phyloP scores from a whole-genome alignment of 2,329 filamentous ascomycete species.

The Delphinella strobiligena region DNA sequence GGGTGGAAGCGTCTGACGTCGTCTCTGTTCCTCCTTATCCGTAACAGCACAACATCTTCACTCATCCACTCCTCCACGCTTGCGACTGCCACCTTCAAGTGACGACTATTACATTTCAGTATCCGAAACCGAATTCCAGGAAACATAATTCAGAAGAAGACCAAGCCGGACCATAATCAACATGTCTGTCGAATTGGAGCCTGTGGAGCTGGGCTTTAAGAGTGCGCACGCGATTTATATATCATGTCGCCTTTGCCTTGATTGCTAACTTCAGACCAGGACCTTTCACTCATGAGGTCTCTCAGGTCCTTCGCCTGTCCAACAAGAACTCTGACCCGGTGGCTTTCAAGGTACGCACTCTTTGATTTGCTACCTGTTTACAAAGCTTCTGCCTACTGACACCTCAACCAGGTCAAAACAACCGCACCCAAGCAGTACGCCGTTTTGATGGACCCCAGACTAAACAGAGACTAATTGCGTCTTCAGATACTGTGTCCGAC shows the following conservation, averaged over 20 bases:
- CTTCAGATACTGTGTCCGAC: conserved; percentile 85
- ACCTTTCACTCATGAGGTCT: conserved; percentile 53
- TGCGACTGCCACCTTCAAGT: no score
- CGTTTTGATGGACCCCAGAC: background rate
- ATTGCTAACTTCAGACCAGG: conserved; percentile 29
- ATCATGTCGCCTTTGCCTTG: background rate
- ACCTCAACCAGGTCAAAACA: conserved; percentile 70
- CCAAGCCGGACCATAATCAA: conserved; percentile 18
- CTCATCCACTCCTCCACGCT: background rate
- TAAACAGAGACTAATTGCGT: conserved; percentile 6
- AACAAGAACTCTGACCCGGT: conserved; percentile 47
- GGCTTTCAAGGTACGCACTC: conserved; percentile 49
- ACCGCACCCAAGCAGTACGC: conserved; percentile 96
- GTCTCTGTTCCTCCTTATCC: background rate
- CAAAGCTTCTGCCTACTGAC: no score
- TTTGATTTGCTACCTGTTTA: no score
- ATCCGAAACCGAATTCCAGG: background rate
- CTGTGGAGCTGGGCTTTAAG: conserved; percentile 82
- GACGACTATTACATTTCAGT: background rate
- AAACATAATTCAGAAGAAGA: background rate
- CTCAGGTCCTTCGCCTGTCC: conserved; percentile 46
- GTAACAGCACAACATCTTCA: background rate
- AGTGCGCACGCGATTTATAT: conserved; percentile 47
- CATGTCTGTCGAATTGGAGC: conserved; percentile 95
- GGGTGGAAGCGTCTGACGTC: background rate